Base-by-base conservation (phyloP, 768 basidiomycete species). In the Dentipellis fragilis region DNA sequence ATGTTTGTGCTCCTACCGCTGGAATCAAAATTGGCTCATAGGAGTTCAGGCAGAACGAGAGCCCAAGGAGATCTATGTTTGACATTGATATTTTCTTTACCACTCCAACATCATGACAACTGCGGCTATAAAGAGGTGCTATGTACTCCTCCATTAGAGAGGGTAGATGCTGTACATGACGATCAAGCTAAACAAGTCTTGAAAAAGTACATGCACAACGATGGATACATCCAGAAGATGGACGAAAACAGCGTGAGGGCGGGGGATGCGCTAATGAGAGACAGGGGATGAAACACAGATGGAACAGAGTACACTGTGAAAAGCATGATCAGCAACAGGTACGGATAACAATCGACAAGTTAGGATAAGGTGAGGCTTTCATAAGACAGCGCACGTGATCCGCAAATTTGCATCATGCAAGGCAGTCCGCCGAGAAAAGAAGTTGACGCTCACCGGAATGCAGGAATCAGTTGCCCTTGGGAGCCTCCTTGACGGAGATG, bases 401-500 rank as follows among this genome's bases (percentile, higher is more conserved):
- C 29, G 29, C 29, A 29, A 29, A 29, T 29, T 29, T 29, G 29
- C 29, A 29, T 29, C 29, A 29, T 29, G 29, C 29, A 29, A 29
- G 29, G 29, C 29, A 29, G 29, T 29, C 29, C 29, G 29, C 29
- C 29, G 6, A 29, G 29, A 29, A 29, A 29, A 19, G 16, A 14
- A 17, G 11, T 9, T 23, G 19, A 49, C 17, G 14, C 51, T n/a
- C 17, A 19, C 23, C 23, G 19, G n/a, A 51, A 17, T 1, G 19
- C 48, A 49, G 29, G 21, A 40, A 54, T 63, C 65, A 70, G 54
- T 63, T 58, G 58, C 77, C 78, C 74, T 86, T 85, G 61, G 91
- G 90, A 54, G 89, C 87, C 71, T 94, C 93, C 81, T 97, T 95
- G 72, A 54, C 82, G 63, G 89, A 85, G 67, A 95, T 86, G 60